These are phyloP conservation scores for Hymenotorrendiella dingleyae DNA, from an alignment of 2,329 filamentous ascomycete genomes.

Conservation along the genomic window DNA sequence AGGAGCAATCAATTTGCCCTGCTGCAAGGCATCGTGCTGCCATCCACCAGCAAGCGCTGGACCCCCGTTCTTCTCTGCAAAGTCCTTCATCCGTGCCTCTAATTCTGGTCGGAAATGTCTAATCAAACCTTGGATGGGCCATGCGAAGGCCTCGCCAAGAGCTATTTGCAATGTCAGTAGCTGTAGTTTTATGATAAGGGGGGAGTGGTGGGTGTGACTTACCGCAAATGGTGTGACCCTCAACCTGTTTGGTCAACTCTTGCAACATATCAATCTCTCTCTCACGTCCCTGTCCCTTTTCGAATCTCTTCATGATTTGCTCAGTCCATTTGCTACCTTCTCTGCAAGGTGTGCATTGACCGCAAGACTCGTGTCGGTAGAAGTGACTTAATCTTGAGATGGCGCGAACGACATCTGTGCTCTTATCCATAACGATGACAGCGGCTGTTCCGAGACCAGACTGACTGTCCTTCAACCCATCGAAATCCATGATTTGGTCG, in stretches of 20 bases:
- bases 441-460: slow-evolving; percentile 95
- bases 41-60: slow-evolving; percentile 80
- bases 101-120: slow-evolving; percentile 96
- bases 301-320: slow-evolving; percentile 97
- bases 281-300: slow-evolving; percentile 80
- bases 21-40: slow-evolving; percentile 65
- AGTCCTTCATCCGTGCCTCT: slow-evolving; percentile 82
- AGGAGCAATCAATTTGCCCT: slow-evolving; percentile 81
- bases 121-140: slow-evolving; percentile 97
- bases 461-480: slow-evolving; percentile 95
- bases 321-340: slow-evolving; percentile 99
- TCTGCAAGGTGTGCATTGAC: slow-evolving; percentile 98
- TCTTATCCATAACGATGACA: slow-evolving; percentile 99
- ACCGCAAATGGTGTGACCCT: slow-evolving; percentile 98
- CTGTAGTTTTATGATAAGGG: not conserved
- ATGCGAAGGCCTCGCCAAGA: slow-evolving; percentile 94
- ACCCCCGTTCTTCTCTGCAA: slow-evolving; percentile 66
- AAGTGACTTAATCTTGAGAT: slow-evolving; percentile 92
- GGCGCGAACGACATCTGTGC: slow-evolving; percentile 87
- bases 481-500: slow-evolving; percentile 98
- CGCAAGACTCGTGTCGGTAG: slow-evolving; percentile 97
- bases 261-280: slow-evolving; percentile 99
- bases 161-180: slow-evolving; percentile 40
- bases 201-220: slow-evolving; percentile 34
- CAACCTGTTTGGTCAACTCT: slow-evolving; percentile 98